Evolutionary conservation across 768 basidiomycete genomes (phyloP).

Genomic region (Boletus sp.): DNA sequence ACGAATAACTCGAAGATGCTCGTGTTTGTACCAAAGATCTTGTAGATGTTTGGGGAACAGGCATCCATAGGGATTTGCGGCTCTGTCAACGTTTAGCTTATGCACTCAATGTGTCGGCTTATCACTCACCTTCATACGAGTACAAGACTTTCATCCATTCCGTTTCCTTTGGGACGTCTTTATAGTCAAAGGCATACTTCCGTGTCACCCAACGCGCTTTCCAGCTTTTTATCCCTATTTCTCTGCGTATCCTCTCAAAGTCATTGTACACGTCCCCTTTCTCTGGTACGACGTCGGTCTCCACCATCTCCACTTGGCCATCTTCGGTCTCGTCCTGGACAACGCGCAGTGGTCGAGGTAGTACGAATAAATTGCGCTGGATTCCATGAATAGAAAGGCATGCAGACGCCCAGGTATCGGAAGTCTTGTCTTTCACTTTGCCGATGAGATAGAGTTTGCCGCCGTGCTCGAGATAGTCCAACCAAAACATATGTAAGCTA

Average conservation of each 20-base stretch:
- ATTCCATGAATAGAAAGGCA: constrained; percentile 84
- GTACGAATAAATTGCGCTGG: constrained; percentile 86
- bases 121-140: constrained; percentile 71
- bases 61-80: constrained; percentile 64
- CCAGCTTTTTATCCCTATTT: constrained; percentile 72
- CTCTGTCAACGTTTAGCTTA: constrained; percentile 16
- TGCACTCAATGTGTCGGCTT: neutral
- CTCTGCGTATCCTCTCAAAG: constrained; percentile 75
- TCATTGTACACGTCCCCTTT: constrained; percentile 75
- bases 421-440: constrained; percentile 80
- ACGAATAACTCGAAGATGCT: constrained; percentile 92
- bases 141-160: constrained; percentile 96
- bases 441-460: constrained; percentile 88
- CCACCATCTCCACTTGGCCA: constrained; percentile 40
- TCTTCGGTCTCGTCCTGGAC: constrained; percentile 34
- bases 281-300: constrained; percentile 75
- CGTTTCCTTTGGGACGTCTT: constrained; percentile 76
- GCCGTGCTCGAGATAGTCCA: constrained; percentile 87
- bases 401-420: constrained; percentile 70
- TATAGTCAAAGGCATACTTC: constrained; percentile 83
- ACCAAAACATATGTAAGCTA: constrained; percentile 90
- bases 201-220: constrained; percentile 83
- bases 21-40: constrained; percentile 89
- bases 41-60: constrained; percentile 79
- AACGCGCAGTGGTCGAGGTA: constrained; percentile 70